A percentile compares a stretch with the other conserved stretches of the same genome.
Evolutionary conservation across 306 rosid genomes (phyloP).

Genomic region (Dryas alaskensis): DNA sequence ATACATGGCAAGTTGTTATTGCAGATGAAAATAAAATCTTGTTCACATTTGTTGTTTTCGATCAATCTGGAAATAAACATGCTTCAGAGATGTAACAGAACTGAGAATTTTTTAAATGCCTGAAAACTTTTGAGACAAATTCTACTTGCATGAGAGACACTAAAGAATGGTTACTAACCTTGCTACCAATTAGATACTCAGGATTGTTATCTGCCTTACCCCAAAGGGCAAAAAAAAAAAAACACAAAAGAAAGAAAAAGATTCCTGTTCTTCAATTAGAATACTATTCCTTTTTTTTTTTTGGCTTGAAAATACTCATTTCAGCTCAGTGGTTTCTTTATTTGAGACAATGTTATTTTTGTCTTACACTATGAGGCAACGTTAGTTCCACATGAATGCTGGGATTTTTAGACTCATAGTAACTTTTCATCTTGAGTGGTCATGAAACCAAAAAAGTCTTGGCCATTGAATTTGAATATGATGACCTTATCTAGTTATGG

Average conservation of each 20-base stretch:
- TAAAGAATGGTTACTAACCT: background rate
- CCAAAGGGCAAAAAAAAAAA: too few species aligned
- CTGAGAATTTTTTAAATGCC: background rate
- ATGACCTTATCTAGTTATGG: background rate
- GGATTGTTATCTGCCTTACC: background rate
- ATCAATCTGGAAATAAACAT: conserved; percentile 21
- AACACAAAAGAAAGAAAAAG: too few species aligned
- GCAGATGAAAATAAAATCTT: conserved; percentile 1
- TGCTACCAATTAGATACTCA: background rate
- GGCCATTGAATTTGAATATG: background rate
- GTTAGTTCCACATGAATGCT: background rate
- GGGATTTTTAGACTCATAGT: background rate
- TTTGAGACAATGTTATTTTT: too few species aligned
- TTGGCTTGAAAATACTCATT: too few species aligned
- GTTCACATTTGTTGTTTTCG: conserved; percentile 2
- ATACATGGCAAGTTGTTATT: conserved; percentile 15
- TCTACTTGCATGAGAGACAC: background rate
- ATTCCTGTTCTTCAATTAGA: too few species aligned
- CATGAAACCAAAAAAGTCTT: background rate
- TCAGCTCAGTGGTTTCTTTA: too few species aligned
- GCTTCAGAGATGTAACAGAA: conserved; percentile 1
- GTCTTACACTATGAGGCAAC: background rate
- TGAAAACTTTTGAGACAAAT: background rate
- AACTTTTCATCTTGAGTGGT: background rate
- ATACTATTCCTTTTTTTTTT: too few species aligned